Percentiles rank a stretch among this genome's conserved stretches.
Conservation (phyloP, 345 rosid species). For the Garcia nutans region DNA sequence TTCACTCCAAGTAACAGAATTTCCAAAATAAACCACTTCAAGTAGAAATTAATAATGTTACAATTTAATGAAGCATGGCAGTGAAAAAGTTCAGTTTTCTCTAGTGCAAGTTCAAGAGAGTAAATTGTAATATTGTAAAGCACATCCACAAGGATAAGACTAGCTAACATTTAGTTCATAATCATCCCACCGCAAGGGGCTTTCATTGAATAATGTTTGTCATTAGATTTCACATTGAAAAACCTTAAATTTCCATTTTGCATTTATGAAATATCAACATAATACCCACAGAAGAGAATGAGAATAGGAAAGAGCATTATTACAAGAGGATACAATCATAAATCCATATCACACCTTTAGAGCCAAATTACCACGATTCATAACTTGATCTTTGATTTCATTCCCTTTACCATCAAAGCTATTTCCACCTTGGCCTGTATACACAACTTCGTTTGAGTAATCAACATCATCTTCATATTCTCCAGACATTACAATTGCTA, state of each 20-base stretch:
- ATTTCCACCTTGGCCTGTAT: conserved; percentile 32
- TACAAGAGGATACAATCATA: neutral
- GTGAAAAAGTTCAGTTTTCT: too few species aligned
- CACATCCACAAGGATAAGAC: too few species aligned
- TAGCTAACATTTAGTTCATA: neutral
- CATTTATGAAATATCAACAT: neutral
- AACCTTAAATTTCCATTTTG: neutral
- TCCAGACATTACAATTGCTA: conserved; percentile 31
- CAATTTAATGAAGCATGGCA: too few species aligned
- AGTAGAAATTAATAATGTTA: too few species aligned
- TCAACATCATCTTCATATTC: conserved; percentile 31
- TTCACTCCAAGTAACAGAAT: too few species aligned
- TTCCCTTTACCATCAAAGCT: conserved; percentile 17
- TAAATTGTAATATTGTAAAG: too few species aligned
- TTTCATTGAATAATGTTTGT: neutral
- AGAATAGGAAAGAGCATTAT: neutral
- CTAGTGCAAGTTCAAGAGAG: too few species aligned
- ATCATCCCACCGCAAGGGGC: neutral
- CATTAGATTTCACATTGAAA: neutral
- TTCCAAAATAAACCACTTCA: too few species aligned
- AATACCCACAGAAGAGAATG: neutral
- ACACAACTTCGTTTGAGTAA: conserved; percentile 26
- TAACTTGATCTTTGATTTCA: conserved; percentile 30
- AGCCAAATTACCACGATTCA: conserved; percentile 35
- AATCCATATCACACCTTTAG: conserved; percentile 34